These are phyloP conservation scores for Aspergillus sclerotioniger DNA, from an alignment of 495 filamentous ascomycete genomes.

Conservation along the genomic window DNA sequence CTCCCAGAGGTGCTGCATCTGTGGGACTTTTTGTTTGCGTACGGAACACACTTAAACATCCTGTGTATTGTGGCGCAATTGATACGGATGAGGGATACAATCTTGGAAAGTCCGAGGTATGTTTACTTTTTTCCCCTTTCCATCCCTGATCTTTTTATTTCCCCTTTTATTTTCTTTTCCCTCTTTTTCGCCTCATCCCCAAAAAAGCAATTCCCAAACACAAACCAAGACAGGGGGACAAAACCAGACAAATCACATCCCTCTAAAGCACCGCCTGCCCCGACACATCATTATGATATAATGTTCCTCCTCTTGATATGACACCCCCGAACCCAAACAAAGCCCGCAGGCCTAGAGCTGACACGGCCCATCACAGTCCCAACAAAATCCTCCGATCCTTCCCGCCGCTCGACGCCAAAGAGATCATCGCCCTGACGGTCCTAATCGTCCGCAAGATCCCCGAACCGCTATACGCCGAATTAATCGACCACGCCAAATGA, in stretches of 20 bases:
- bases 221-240: not conserved
- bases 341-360: not conserved
- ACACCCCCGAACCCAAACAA: not conserved
- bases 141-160: not conserved
- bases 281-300: constrained; percentile 4
- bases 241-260: not conserved
- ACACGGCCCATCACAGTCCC: constrained; percentile 55
- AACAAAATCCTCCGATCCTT: constrained; percentile 90
- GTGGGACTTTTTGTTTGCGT: constrained; percentile 99
- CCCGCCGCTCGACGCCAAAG: constrained; percentile 75
- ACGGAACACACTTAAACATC: constrained; percentile 91
- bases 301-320: not conserved
- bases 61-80: constrained; percentile 97
- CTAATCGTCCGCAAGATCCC: constrained; percentile 82
- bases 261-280: not conserved
- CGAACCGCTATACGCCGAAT: constrained; percentile 80
- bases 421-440: constrained; percentile 76
- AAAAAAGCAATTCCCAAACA: not conserved
- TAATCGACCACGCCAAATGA: constrained; percentile 82
- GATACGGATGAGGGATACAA: constrained; percentile 77
- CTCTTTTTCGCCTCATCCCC: not conserved
- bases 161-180: not conserved
- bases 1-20: constrained; percentile 88
- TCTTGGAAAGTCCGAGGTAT: constrained; percentile 81
- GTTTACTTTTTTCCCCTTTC: constrained; percentile 8